phyloP scores from a whole-genome alignment of 192 early-diverging fungal species.

The Phlyctochytrium arcticum region DNA sequence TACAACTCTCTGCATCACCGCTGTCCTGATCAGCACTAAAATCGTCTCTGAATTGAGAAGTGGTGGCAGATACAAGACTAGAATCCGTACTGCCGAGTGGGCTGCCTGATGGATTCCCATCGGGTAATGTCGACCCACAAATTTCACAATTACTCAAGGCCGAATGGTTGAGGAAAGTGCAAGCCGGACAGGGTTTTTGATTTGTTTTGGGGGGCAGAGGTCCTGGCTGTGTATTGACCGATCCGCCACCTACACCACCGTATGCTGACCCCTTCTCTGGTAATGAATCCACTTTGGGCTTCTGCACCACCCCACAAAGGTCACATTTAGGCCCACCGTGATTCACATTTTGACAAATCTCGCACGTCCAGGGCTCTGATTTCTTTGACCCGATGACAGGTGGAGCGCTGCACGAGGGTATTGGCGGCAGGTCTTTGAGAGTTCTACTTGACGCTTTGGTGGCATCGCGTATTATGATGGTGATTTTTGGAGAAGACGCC shows the following conservation, averaged over 20 bases:
- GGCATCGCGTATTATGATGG: conserved; percentile 25
- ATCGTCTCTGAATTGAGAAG: no score
- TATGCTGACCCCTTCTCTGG: not conserved
- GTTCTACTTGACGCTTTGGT: no score
- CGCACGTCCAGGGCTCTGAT: conserved; percentile 33
- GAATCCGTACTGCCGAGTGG: no score
- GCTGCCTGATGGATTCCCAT: no score
- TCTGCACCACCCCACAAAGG: conserved; percentile 54
- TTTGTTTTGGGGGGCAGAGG: conserved; percentile 3
- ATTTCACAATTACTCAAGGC: conserved; percentile 80
- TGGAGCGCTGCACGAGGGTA: no score
- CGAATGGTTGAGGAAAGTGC: conserved; percentile 87
- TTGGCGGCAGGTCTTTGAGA: no score
- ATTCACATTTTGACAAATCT: conserved; percentile 30
- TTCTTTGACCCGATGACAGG: no score
- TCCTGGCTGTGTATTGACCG: not conserved
- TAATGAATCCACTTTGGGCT: not conserved
- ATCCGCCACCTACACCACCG: no score
- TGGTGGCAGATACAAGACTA: no score
- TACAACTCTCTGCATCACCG: not conserved
- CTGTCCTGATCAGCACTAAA: not conserved
- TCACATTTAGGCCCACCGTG: conserved; percentile 29
- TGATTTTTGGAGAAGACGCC: conserved; percentile 63
- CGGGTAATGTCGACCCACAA: conserved; percentile 65
- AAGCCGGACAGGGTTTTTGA: conserved; percentile 60